phyloP scores from a whole-genome alignment of 371 early-diverging fungal species.

The Chytridium lagenaria region DNA sequence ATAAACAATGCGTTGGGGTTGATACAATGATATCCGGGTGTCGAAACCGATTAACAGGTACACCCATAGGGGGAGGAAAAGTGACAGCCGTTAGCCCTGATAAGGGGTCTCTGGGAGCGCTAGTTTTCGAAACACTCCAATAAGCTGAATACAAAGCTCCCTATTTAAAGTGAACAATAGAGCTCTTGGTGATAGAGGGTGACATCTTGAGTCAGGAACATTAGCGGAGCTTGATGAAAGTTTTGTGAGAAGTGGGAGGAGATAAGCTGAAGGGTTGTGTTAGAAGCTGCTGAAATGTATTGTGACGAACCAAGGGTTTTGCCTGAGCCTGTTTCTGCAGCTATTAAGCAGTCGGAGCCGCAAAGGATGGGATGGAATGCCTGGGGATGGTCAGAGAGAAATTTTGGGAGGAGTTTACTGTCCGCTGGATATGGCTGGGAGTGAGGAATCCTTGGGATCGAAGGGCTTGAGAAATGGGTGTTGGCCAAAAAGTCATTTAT shows the following conservation, averaged over 20 bases:
- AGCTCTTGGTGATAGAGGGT: constrained; percentile 13
- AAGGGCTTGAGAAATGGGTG: too few relatives aligned
- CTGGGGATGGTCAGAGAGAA: too few relatives aligned
- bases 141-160: constrained; percentile 3
- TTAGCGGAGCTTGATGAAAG: not conserved
- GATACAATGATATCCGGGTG: constrained; percentile 10
- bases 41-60: not conserved
- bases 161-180: constrained; percentile 4
- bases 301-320: too few relatives aligned
- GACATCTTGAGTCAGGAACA: not conserved
- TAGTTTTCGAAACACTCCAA: not conserved
- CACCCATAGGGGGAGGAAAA: constrained; percentile 7
- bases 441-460: too few relatives aligned
- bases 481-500: too few relatives aligned
- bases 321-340: not conserved
- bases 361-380: not conserved
- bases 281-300: too few relatives aligned
- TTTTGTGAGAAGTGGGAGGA: not conserved
- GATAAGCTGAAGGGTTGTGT: not conserved
- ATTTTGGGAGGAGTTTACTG: too few relatives aligned
- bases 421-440: too few relatives aligned
- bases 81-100: not conserved
- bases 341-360: not conserved
- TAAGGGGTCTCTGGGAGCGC: not conserved
- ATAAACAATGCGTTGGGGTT: constrained; percentile 13